Conservation (phyloP, 2,329 filamentous ascomycete species). For the Colletotrichum simmondsii region DNA sequence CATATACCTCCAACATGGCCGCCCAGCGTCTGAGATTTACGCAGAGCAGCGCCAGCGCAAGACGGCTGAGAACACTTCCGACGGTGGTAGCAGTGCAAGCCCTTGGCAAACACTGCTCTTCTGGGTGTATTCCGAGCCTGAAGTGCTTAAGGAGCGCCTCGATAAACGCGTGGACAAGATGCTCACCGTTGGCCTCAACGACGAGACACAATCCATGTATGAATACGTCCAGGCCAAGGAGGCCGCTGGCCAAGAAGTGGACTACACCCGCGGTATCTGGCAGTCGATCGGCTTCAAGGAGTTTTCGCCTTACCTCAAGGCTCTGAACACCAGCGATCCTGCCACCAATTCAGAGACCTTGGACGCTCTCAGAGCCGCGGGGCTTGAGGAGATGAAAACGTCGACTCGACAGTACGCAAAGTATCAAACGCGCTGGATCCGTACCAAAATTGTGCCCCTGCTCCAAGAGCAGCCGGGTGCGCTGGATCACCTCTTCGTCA, state of each 20-base stretch:
- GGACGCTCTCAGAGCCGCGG: slow-evolving; percentile 64
- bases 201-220: slow-evolving; percentile 60
- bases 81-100: slow-evolving; percentile 18
- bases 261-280: slow-evolving; percentile 89
- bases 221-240: slow-evolving; percentile 47
- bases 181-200: slow-evolving; percentile 67
- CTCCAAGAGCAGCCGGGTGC: slow-evolving; percentile 65
- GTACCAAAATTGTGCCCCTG: slow-evolving; percentile 80
- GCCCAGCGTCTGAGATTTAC: slow-evolving; percentile 86
- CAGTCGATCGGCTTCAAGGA: slow-evolving; percentile 97
- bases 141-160: slow-evolving; percentile 75
- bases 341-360: slow-evolving; percentile 51
- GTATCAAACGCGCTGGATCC: slow-evolving; percentile 88
- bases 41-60: slow-evolving; percentile 73
- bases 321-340: slow-evolving; percentile 43
- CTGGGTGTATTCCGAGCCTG: slow-evolving; percentile 84
- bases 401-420: slow-evolving; percentile 90
- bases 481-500: slow-evolving; percentile 74
- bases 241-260: slow-evolving; percentile 64
- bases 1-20: slow-evolving; percentile 87
- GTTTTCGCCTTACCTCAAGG: slow-evolving; percentile 77
- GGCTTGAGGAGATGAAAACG: slow-evolving; percentile 80
- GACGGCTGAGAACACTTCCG: slow-evolving; percentile 31
- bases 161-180: slow-evolving; percentile 86
- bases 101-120: slow-evolving; percentile 75